phyloP scores from a whole-genome alignment of 108 stramenopile species.

The Schizochytrium sp. region DNA sequence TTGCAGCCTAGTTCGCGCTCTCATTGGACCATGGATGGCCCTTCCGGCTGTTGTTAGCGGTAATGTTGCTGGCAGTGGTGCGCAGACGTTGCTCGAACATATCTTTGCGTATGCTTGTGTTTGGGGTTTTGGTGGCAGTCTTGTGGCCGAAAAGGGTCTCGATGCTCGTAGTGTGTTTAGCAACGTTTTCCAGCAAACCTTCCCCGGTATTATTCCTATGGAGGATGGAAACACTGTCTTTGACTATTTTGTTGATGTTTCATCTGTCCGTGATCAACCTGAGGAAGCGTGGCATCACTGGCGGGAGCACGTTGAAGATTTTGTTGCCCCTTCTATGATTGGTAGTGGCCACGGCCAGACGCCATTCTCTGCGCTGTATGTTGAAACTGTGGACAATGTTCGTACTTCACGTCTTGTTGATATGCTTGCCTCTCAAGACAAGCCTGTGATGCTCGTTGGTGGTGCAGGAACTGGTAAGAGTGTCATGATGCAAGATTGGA shows the following conservation, averaged over 20 bases:
- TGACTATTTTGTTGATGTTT: conserved; percentile 84
- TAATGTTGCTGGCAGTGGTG: conserved; percentile 72
- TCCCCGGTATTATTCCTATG: conserved; percentile 24
- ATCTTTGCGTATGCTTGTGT: conserved; percentile 83
- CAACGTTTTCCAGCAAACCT: conserved; percentile 68
- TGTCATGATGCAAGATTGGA: conserved; percentile 83
- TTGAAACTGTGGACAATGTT: conserved; percentile 86
- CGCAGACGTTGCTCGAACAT: conserved; percentile 77
- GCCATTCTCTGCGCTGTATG: conserved; percentile 84
- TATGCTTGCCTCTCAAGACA: conserved; percentile 79
- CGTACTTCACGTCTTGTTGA: conserved; percentile 84
- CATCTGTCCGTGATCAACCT: conserved; percentile 64
- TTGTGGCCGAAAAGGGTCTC: conserved; percentile 82
- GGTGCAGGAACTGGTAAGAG: conserved; percentile 91
- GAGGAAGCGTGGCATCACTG: conserved; percentile 72
- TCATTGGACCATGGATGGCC: conserved; percentile 66
- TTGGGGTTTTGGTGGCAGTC: conserved; percentile 93
- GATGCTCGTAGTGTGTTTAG: conserved; percentile 79
- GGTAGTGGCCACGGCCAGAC: conserved; percentile 83
- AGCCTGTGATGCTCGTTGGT: conserved; percentile 87
- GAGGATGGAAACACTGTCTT: conserved; percentile 77
- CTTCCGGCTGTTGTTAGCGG: conserved; percentile 74
- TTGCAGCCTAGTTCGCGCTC: conserved; percentile 82
- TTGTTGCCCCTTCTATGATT: conserved; percentile 80
- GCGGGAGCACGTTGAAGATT: conserved; percentile 77